phyloP scores from a whole-genome alignment of 306 rosid genomes.

The Cucurbita argyrosperma region DNA sequence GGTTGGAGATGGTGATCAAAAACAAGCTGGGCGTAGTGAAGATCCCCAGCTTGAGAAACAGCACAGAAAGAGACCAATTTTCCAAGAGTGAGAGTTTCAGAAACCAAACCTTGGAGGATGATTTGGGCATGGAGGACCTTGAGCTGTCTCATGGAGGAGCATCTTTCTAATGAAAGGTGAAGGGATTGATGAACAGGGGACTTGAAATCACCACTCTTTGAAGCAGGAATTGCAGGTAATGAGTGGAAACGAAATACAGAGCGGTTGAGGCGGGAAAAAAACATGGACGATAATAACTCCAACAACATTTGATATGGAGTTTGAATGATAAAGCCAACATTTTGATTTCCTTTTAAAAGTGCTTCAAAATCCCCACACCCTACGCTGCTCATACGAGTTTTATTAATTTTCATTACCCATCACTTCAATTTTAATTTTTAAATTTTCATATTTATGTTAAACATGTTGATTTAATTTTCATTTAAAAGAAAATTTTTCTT shows the following conservation, averaged over 20 bases:
- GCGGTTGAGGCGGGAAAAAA: slow-evolving; percentile 17
- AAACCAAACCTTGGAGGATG: slow-evolving; percentile 32
- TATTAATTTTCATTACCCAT: no score
- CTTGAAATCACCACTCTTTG: slow-evolving; percentile 18
- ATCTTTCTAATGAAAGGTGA: slow-evolving; percentile 35
- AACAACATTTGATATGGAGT: background rate
- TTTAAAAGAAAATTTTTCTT: no score
- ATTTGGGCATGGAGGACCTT: slow-evolving; percentile 49
- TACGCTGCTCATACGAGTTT: no score
- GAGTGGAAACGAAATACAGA: slow-evolving; percentile 6
- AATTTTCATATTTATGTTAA: no score
- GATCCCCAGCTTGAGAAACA: slow-evolving; percentile 18
- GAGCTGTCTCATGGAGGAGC: slow-evolving; percentile 41
- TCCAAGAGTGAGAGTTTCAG: slow-evolving; percentile 31
- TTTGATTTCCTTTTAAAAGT: no score
- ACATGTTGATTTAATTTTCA: no score
- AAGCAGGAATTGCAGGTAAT: background rate
- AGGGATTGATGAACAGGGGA: slow-evolving; percentile 36
- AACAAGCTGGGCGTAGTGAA: slow-evolving; percentile 31
- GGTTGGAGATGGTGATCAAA: slow-evolving; percentile 35
- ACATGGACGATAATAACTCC: slow-evolving; percentile 6
- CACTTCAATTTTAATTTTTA: no score
- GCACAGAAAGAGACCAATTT: slow-evolving; percentile 36
- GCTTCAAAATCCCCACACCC: no score
- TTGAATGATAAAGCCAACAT: background rate